Percentiles rank a stretch among this genome's conserved stretches.
phyloP scores from a whole-genome alignment of 2,329 filamentous ascomycete genomes.

The Knoxdaviesia capensis region DNA sequence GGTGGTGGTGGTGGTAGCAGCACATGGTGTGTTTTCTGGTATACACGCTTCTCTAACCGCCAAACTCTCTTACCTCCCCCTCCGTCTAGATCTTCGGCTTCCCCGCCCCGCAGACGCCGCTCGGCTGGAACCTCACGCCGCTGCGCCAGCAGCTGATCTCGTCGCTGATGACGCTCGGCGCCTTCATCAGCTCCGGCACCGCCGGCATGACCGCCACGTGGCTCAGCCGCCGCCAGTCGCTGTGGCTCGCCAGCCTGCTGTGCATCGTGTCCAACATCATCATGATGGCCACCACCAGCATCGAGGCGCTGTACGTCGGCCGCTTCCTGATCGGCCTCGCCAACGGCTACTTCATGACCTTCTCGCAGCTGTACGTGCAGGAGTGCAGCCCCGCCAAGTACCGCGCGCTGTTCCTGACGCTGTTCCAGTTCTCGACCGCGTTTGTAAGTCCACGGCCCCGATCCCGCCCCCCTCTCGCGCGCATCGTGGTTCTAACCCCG shows the following conservation, averaged over 20 bases:
- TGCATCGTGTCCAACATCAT: slow-evolving; percentile 30
- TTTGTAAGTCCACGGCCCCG: background rate
- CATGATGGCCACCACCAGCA: slow-evolving; percentile 33
- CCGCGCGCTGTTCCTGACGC: slow-evolving; percentile 24
- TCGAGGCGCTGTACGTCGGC: slow-evolving; percentile 32
- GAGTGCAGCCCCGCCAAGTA: slow-evolving; percentile 24
- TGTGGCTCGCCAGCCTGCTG: slow-evolving; percentile 25
- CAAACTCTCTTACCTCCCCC: no score
- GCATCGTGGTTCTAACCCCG: slow-evolving; percentile 18
- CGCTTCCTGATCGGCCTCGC: slow-evolving; percentile 33
- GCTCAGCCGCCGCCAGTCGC: slow-evolving; percentile 14
- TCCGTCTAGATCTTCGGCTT: slow-evolving; percentile 16
- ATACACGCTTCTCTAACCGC: no score
- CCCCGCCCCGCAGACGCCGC: slow-evolving; percentile 8
- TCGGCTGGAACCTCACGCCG: slow-evolving; percentile 23
- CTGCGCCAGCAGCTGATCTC: slow-evolving; percentile 25
- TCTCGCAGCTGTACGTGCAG: slow-evolving; percentile 27
- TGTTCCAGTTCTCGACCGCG: slow-evolving; percentile 19
- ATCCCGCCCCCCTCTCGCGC: slow-evolving; percentile 5
- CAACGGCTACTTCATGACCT: slow-evolving; percentile 38
- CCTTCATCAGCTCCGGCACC: slow-evolving; percentile 20
- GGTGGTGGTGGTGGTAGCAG: no score
- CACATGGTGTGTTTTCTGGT: no score
- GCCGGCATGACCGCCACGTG: slow-evolving; percentile 18
- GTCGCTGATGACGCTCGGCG: slow-evolving; percentile 25